Evolutionary conservation across 805 yeast genomes (phyloP).

Genomic region (Peterozyma toletana): DNA sequence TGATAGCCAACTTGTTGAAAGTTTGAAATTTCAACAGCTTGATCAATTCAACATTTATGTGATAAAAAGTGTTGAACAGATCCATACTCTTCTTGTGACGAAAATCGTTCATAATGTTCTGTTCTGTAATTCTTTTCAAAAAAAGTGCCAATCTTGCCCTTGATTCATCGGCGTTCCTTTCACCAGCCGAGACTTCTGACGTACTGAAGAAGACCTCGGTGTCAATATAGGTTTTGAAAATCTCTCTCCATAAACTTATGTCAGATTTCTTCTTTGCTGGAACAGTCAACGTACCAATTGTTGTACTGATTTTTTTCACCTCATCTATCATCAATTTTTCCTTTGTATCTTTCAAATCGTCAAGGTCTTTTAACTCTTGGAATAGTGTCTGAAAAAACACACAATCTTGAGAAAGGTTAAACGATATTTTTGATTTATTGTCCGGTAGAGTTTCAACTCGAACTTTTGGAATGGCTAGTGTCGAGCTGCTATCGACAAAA

Average conservation of each 20-base stretch:
- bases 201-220: conserved; percentile 55
- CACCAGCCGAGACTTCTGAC: conserved; percentile 38
- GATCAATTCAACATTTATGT: conserved; percentile 46
- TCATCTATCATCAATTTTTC: conserved; percentile 33
- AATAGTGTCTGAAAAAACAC: conserved; percentile 53
- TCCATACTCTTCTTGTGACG: conserved; percentile 34
- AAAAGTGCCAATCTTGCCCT: conserved; percentile 35
- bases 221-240: conserved; percentile 59
- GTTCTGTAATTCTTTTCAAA: conserved; percentile 28
- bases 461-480: not conserved
- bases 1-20: conserved; percentile 55
- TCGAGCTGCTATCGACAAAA: not conserved
- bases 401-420: conserved; percentile 47
- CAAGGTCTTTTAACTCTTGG: conserved; percentile 44
- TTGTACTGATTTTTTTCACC: conserved; percentile 33
- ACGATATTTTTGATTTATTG: conserved; percentile 9
- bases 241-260: conserved; percentile 62
- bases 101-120: conserved; percentile 31
- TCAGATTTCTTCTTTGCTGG: conserved; percentile 42
- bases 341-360: conserved; percentile 32
- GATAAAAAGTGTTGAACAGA: conserved; percentile 43
- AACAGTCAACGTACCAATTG: conserved; percentile 28
- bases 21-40: conserved; percentile 53
- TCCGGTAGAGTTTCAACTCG: conserved; percentile 2
- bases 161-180: conserved; percentile 37